Evolutionary conservation across 2,329 filamentous ascomycete species (phyloP), one percentile per base, ranked within the genome.

Genomic region (Botryosphaeria dothidea): DNA sequence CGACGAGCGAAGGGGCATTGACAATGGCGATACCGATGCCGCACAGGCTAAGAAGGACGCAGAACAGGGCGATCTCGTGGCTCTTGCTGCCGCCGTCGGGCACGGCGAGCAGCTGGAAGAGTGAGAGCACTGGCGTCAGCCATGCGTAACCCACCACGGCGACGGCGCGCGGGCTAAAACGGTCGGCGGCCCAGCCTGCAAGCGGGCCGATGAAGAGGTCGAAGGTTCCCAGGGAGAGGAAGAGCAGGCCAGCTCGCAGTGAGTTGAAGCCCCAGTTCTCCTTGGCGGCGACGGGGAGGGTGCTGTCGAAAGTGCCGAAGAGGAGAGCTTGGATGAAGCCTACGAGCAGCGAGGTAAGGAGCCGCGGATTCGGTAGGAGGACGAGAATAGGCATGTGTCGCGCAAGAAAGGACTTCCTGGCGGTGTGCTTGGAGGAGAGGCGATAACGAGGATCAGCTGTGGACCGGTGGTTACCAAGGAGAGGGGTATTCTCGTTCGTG

Each of bases 11-110:
- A 0, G 84, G 82, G 2, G 85, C 81, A 8, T 82, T 83, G 45
- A 88, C 84, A 2, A 83, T 72, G 0, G 84, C 84, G 2, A 88
- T 71, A 0, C 85, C 85, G 1, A 84, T 67, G 1, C 86, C 85
- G 66, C 77, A 81, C 2, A 85, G 71, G 0, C 74, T 77, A 0
- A 86, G 74, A 0, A 86, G 66, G 3, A 71, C 76, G 17, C 76
- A 79, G 65, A 82, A 85, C 3, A 85, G 74, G 9, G 80, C 73
- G 19, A 83, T 76, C 60, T 83, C 78, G 38, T 68, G 67, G 45
- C 71, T 70, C 3, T 36, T 62, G 54, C 21, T 21, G 27, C n/a
- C 29, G 15, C 19, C 34, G 29, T 19, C 29, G 19, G 60, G 46
- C 13, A 34, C 29, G 34, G 27, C 45, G 7, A 43, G 49, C 15